These are phyloP conservation scores for Roridomyces roridus DNA, from an alignment of 768 basidiomycete species.

Conservation along the genomic window DNA sequence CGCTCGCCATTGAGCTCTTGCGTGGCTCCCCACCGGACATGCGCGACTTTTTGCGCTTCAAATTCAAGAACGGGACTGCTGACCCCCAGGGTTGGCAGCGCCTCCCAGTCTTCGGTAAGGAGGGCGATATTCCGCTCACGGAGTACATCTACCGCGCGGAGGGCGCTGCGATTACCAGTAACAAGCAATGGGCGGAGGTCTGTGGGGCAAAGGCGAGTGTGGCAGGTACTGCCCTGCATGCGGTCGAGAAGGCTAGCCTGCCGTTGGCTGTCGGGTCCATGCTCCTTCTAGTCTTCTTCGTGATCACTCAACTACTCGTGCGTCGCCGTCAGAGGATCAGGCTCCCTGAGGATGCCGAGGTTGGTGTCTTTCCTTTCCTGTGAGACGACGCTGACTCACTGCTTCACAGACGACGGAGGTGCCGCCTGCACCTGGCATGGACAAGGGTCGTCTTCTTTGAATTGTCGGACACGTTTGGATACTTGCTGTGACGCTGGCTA, in stretches of 20 bases:
- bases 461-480: background rate
- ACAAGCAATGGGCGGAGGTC: constrained; percentile 58
- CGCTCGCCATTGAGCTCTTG: constrained; percentile 80
- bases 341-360: constrained; percentile 8
- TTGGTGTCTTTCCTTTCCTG: background rate
- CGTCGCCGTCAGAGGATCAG: constrained; percentile 3
- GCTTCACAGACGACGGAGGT: background rate
- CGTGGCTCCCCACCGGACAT: constrained; percentile 76
- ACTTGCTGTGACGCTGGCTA: no score
- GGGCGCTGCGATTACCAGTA: constrained; percentile 60
- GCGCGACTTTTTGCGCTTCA: constrained; percentile 84
- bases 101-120: constrained; percentile 77
- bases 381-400: background rate
- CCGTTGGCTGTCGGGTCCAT: constrained; percentile 10
- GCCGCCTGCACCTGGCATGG: background rate
- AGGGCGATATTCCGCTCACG: constrained; percentile 78
- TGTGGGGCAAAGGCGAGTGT: constrained; percentile 39
- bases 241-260: background rate
- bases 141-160: constrained; percentile 86
- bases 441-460: constrained; percentile 5
- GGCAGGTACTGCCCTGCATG: background rate
- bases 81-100: constrained; percentile 59
- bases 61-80: constrained; percentile 82
- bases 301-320: background rate
- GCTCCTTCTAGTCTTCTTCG: constrained; percentile 8